phyloP scores from a whole-genome alignment of 176 grass and related monocot genomes.

The Zea luxurians region DNA sequence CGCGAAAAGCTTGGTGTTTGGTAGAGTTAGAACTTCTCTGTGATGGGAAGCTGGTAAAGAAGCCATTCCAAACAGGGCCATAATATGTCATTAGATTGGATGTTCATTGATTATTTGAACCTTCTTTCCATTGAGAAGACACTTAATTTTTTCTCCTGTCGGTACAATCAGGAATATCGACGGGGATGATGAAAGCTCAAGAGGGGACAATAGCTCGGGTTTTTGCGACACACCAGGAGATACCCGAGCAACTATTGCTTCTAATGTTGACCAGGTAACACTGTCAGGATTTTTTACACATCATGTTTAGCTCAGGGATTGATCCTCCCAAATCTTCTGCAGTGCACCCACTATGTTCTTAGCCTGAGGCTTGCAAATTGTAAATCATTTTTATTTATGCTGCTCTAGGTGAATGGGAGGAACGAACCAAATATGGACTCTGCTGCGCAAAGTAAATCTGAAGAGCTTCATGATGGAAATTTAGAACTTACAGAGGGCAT shows the following conservation, averaged over 20 bases:
- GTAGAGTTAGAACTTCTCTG: too few relatives aligned
- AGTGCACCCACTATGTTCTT: constrained; percentile 1
- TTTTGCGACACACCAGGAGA: constrained; percentile 46
- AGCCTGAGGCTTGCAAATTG: constrained; percentile 4
- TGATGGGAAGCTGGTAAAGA: too few relatives aligned
- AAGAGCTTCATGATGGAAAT: constrained; percentile 43
- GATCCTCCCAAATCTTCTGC: constrained; percentile 9
- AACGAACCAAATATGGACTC: constrained; percentile 52
- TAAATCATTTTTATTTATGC: constrained; percentile 10
- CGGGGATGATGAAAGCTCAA: constrained; percentile 60
- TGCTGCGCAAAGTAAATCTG: constrained; percentile 38
- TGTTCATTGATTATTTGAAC: constrained; percentile 19
- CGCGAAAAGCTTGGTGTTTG: too few relatives aligned
- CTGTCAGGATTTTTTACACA: constrained; percentile 9
- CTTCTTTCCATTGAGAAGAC: constrained; percentile 17
- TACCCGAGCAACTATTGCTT: constrained; percentile 39
- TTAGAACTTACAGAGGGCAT: constrained; percentile 44
- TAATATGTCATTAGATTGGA: constrained; percentile 3
- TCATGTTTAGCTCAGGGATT: constrained; percentile 29
- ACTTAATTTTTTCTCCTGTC: constrained; percentile 31
- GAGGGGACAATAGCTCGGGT: constrained; percentile 45
- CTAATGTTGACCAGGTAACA: constrained; percentile 55
- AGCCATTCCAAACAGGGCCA: too few relatives aligned
- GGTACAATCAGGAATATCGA: constrained; percentile 71
- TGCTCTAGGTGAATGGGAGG: constrained; percentile 60